Conservation (phyloP, 78 protist genomes). For the Creolimax fragrantissima region DNA sequence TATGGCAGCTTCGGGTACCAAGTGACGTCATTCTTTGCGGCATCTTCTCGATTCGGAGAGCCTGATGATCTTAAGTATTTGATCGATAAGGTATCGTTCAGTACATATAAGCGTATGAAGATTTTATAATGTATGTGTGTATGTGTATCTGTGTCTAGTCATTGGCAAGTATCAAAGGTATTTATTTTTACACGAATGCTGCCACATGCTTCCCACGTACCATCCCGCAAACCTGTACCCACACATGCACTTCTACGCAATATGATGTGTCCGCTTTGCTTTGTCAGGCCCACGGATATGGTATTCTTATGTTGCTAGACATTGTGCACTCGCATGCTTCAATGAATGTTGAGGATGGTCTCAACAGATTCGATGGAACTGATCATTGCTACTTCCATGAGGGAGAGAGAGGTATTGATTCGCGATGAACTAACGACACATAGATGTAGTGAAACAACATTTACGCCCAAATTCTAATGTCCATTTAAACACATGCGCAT, state of each 20-base stretch:
- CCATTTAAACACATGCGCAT: too few species aligned
- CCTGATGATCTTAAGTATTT: slow-evolving; percentile 69
- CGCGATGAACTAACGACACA: too few species aligned
- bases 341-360: slow-evolving; percentile 69
- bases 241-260: slow-evolving; percentile 15
- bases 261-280: too few species aligned
- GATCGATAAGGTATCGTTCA: slow-evolving; percentile 74
- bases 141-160: too few species aligned
- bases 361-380: slow-evolving; percentile 78
- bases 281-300: slow-evolving; percentile 52
- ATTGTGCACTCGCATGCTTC: slow-evolving; percentile 76
- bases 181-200: background rate
- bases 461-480: too few species aligned
- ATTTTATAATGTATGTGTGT: too few species aligned
- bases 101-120: too few species aligned
- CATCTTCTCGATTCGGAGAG: slow-evolving; percentile 38
- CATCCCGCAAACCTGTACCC: background rate
- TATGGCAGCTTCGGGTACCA: slow-evolving; percentile 90
- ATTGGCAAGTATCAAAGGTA: too few species aligned
- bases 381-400: slow-evolving; percentile 77
- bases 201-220: background rate
- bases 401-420: slow-evolving; percentile 56
- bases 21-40: slow-evolving; percentile 68
- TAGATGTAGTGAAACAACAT: too few species aligned
- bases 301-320: slow-evolving; percentile 78